Conservation (phyloP, 2,329 filamentous ascomycete genomes). For the Ophiocordyceps camponoti-rufipedis region DNA sequence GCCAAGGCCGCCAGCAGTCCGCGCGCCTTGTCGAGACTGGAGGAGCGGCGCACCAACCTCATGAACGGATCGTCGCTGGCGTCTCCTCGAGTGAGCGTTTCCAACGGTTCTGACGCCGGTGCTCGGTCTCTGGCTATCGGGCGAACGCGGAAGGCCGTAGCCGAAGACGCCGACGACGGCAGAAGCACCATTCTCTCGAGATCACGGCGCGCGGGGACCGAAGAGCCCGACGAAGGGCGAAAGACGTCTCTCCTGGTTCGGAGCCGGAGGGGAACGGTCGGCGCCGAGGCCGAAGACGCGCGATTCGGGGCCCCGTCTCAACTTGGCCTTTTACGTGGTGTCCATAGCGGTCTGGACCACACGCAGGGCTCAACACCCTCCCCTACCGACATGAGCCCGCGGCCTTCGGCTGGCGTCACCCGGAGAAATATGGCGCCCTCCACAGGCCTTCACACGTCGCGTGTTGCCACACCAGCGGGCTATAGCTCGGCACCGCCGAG, state of each 20-base stretch:
- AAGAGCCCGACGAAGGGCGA: slow-evolving; percentile 28
- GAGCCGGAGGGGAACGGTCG: slow-evolving; percentile 25
- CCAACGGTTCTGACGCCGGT: slow-evolving; percentile 16
- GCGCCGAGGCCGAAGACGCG: slow-evolving; percentile 31
- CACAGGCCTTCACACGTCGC: slow-evolving; percentile 25
- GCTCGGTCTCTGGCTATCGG: slow-evolving; percentile 32
- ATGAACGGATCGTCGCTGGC: slow-evolving; percentile 25
- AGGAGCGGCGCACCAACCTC: slow-evolving; percentile 32
- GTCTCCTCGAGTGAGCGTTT: slow-evolving; percentile 22
- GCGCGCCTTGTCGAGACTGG: slow-evolving; percentile 29
- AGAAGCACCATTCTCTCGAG: slow-evolving; percentile 29
- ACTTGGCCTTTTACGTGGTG: slow-evolving; percentile 19
- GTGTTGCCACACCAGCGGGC: slow-evolving; percentile 21
- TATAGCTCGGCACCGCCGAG: slow-evolving; percentile 21
- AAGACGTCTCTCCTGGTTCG: slow-evolving; percentile 25
- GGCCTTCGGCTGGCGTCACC: slow-evolving; percentile 26
- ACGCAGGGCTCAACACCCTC: slow-evolving; percentile 14
- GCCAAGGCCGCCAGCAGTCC: slow-evolving; percentile 23
- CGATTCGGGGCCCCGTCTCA: slow-evolving; percentile 43
- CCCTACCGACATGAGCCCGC: slow-evolving; percentile 14
- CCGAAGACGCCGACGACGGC: slow-evolving; percentile 33
- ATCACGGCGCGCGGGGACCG: slow-evolving; percentile 24
- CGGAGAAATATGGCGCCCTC: slow-evolving; percentile 30
- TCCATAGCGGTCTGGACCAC: slow-evolving; percentile 9
- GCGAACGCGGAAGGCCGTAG: slow-evolving; percentile 26